Evolutionary conservation across 495 filamentous ascomycete genomes (phyloP).

Genomic region (Aspergillus baeticus): DNA sequence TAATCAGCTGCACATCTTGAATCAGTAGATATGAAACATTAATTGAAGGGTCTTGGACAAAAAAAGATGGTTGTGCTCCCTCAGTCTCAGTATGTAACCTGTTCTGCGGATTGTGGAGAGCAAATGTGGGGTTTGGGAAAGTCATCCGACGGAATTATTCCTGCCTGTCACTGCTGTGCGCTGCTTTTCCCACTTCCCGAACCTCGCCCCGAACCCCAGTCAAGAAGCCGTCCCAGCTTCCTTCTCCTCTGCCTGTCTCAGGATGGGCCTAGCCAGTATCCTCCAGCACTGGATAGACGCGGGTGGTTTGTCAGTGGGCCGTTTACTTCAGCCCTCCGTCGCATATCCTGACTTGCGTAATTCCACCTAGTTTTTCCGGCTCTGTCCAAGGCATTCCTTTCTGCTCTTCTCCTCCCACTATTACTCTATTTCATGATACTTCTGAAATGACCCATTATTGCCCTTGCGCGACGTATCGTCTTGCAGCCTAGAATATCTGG

Average conservation of each 20-base stretch:
- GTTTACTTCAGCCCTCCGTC: neutral
- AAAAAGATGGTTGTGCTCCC: too few relatives aligned
- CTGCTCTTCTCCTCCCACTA: neutral
- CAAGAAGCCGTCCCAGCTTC: constrained; percentile 10
- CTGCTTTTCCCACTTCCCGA: constrained; percentile 19
- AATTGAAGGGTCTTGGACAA: too few relatives aligned
- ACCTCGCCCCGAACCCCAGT: constrained; percentile 18
- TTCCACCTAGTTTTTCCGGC: constrained; percentile 6
- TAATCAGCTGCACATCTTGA: too few relatives aligned
- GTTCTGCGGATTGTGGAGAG: neutral
- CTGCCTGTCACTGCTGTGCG: neutral
- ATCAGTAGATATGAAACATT: too few relatives aligned
- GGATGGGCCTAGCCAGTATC: constrained; percentile 18
- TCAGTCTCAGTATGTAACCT: too few relatives aligned
- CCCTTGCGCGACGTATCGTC: neutral
- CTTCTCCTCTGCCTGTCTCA: constrained; percentile 13
- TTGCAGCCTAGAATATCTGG: too few relatives aligned
- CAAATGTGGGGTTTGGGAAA: constrained; percentile 3
- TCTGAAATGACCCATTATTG: neutral
- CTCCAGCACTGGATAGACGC: constrained; percentile 11
- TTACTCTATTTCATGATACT: neutral
- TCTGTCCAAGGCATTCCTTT: constrained; percentile 4
- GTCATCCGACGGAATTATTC: constrained; percentile 5
- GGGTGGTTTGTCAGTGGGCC: constrained; percentile 2
- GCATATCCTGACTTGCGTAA: constrained; percentile 12